Conservation (phyloP, 306 rosid species). For the Begonia peltatifolia region DNA sequence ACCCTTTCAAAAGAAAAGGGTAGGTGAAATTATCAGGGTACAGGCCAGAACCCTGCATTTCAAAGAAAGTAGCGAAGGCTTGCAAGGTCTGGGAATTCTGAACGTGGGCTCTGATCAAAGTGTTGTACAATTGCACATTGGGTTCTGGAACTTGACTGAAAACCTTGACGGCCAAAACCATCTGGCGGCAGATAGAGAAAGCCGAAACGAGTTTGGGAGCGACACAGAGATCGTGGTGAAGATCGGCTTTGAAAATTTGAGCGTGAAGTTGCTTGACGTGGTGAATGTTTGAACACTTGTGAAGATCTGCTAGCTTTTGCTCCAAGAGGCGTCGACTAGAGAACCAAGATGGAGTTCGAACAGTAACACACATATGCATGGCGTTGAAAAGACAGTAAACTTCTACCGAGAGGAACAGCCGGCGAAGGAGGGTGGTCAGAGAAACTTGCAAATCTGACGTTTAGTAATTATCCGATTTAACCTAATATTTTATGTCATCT, state of each 20-base stretch:
- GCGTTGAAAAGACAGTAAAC: neutral
- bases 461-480: too few species aligned
- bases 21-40: constrained; percentile 50
- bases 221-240: constrained; percentile 42
- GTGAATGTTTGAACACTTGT: constrained; percentile 39
- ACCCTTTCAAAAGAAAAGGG: constrained; percentile 41
- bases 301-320: constrained; percentile 55
- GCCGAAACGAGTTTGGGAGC: constrained; percentile 61
- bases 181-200: constrained; percentile 51
- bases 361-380: constrained; percentile 38
- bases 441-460: too few species aligned
- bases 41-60: constrained; percentile 33
- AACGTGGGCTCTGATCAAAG: constrained; percentile 58
- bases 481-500: too few species aligned
- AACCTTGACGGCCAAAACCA: constrained; percentile 37
- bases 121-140: constrained; percentile 44
- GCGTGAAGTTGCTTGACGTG: constrained; percentile 57
- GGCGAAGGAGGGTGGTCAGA: too few species aligned
- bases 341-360: constrained; percentile 59
- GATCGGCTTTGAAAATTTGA: constrained; percentile 52
- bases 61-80: constrained; percentile 32
- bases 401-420: too few species aligned
- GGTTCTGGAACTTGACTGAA: constrained; percentile 54
- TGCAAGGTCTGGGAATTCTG: constrained; percentile 30
- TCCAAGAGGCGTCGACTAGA: constrained; percentile 55